Conservation (phyloP, 345 rosid species). For the Heritiera fomes region DNA sequence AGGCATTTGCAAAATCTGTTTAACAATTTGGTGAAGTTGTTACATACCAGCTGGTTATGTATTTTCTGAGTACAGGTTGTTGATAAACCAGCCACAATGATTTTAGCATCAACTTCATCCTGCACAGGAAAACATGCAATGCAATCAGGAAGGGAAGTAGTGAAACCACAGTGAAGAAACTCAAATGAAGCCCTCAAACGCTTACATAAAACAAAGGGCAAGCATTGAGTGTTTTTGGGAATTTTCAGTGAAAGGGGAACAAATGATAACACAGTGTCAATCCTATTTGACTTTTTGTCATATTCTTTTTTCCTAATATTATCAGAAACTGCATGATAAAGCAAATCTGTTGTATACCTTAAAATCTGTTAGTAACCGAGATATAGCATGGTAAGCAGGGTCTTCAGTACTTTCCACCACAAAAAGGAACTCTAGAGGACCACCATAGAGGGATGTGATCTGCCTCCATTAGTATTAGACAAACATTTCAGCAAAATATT, state of each 20-base stretch:
- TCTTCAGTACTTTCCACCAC: slow-evolving; percentile 93
- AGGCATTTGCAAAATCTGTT: background rate
- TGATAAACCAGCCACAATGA: slow-evolving; percentile 85
- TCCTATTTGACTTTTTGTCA: background rate
- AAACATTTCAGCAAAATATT: background rate
- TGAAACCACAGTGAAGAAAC: slow-evolving; percentile 8
- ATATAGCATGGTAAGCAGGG: slow-evolving; percentile 81
- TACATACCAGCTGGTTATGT: slow-evolving; percentile 94
- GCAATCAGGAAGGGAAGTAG: slow-evolving; percentile 11
- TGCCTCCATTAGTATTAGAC: slow-evolving; percentile 38
- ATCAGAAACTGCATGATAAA: slow-evolving; percentile 3
- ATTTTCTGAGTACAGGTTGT: slow-evolving; percentile 98
- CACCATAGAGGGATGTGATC: slow-evolving; percentile 98
- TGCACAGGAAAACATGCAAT: slow-evolving; percentile 39
- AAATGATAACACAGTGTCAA: background rate
- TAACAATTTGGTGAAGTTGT: slow-evolving; percentile 2
- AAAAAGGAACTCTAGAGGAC: slow-evolving; percentile 88
- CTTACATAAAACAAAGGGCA: slow-evolving; percentile 15
- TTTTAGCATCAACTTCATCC: slow-evolving; percentile 77
- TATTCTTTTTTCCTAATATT: background rate
- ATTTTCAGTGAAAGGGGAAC: background rate
- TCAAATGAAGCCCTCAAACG: slow-evolving; percentile 13
- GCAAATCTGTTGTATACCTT: slow-evolving; percentile 47
- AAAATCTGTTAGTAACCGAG: slow-evolving; percentile 56
- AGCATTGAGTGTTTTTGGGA: background rate